Evolutionary conservation across 2,329 filamentous ascomycete species (phyloP), one percentile per base, ranked within the genome.

Genomic region (Scedosporium dehoogii): DNA sequence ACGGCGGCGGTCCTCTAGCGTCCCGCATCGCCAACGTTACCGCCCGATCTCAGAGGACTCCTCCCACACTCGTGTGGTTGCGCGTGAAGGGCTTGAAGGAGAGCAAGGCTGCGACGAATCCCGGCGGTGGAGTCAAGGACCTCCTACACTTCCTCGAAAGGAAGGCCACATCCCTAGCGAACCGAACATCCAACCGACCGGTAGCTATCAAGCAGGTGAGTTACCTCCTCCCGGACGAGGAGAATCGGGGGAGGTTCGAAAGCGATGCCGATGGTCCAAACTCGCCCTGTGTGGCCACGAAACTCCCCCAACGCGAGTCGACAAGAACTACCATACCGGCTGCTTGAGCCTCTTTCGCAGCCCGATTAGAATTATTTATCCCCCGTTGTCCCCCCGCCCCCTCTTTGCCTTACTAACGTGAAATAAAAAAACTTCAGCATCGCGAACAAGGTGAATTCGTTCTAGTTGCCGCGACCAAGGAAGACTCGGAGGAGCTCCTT

Each of bases 191-290:
- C 71, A 70, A 76, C 69, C 79, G 81, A 69, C 77, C 78, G 67
- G 78, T 90, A 68, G 85, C 81, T 71, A 86, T 92, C 66, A 86
- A 85, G 77, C 90, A 91, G 86, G 89, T 92, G 89, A 85, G 87
- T 89, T 73, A 33, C 44, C 59, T 61, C 59, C 59, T 56, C 25
- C 44, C 59, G 16, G 48, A 23, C 38, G 27, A 42, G 48, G 46
- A 56, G 46, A 53, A 41, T 61, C 48, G 46, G 59, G 59, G 44
- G 59, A 61, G 59, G 59, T 61, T 61, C 48, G 59, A 61, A 61
- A 56, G 59, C 59, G 59, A 56, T 29, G 59, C 59, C 59, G 46
- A 61, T 61, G 59, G 59, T 61, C 59, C 46, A 61, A 42, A 38
- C 59, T 61, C 59, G 59, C 59, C 59, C 41, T 53, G 38, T 16